Evolutionary conservation across 1,284 basidiomycete species (phyloP).

Genomic region (Cutaneotrichosporon sp.): DNA sequence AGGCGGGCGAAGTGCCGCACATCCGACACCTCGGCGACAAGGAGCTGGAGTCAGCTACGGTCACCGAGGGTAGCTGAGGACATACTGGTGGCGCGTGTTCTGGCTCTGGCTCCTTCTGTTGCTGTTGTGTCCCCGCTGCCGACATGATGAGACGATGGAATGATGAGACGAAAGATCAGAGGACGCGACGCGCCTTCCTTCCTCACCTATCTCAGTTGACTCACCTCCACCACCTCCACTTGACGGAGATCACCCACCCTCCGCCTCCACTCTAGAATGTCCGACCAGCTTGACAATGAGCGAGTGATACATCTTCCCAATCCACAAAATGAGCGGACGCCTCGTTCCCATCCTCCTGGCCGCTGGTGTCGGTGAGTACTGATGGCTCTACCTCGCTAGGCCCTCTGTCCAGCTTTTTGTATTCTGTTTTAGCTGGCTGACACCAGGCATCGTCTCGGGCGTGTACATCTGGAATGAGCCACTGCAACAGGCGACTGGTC

Average conservation of each 20-base stretch:
- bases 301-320: neutral
- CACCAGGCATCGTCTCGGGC: conserved; percentile 37
- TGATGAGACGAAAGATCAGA: neutral
- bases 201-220: neutral
- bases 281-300: neutral
- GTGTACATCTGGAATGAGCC: conserved; percentile 41
- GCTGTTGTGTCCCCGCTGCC: neutral
- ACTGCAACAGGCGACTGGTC: conserved; percentile 36
- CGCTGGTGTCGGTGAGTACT: conserved; percentile 34
- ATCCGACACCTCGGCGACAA: conserved; percentile 72
- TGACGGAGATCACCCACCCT: conserved; percentile 1
- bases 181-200: conserved; percentile 1
- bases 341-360: conserved; percentile 32
- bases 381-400: neutral
- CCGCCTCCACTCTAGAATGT: neutral
- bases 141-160: neutral
- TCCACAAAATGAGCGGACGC: conserved; percentile 27
- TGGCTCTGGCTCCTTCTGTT: neutral
- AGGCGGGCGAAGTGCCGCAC: conserved; percentile 71
- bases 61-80: neutral
- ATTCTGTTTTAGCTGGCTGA: conserved; percentile 3
- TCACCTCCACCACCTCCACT: conserved; percentile 4
- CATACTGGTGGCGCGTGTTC: neutral
- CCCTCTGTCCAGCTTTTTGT: neutral
- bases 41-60: conserved; percentile 57